These are phyloP conservation scores for Coriolopsis trogii DNA, from an alignment of 1,284 basidiomycete genomes.

Conservation along the genomic window DNA sequence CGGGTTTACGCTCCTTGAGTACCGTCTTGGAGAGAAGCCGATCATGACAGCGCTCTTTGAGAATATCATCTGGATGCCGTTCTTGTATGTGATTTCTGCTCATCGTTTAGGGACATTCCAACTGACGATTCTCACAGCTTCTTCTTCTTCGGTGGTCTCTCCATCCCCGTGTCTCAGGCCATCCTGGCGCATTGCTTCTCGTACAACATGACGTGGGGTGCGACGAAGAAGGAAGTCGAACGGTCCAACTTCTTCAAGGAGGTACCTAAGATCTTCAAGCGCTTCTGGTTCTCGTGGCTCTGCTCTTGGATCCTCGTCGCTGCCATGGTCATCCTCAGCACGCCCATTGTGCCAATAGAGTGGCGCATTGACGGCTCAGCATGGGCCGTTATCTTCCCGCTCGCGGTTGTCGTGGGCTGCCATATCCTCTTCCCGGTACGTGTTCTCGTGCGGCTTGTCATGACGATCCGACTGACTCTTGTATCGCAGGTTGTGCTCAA, in stretches of 20 bases:
- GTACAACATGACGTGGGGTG: slow-evolving; percentile 59
- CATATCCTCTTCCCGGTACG: slow-evolving; percentile 47
- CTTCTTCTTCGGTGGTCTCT: slow-evolving; percentile 59
- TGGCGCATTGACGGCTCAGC: slow-evolving; percentile 47
- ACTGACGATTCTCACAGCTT: slow-evolving; percentile 37
- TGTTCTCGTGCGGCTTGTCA: background rate
- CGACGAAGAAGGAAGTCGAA: slow-evolving; percentile 52
- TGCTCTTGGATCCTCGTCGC: slow-evolving; percentile 44
- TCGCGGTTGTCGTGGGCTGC: slow-evolving; percentile 41
- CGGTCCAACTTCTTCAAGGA: slow-evolving; percentile 64
- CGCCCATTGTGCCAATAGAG: slow-evolving; percentile 43
- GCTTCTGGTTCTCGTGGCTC: slow-evolving; percentile 50
- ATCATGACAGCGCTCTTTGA: slow-evolving; percentile 38
- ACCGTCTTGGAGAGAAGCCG: slow-evolving; percentile 46
- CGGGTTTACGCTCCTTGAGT: slow-evolving; percentile 50
- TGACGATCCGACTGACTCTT: background rate
- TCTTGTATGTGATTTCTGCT: slow-evolving; percentile 39
- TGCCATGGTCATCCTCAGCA: slow-evolving; percentile 42
- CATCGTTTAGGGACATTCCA: slow-evolving; percentile 6
- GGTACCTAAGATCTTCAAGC: slow-evolving; percentile 54
- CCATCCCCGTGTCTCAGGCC: slow-evolving; percentile 49
- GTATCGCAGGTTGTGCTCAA: slow-evolving; percentile 45
- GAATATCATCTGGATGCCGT: slow-evolving; percentile 53
- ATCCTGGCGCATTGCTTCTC: slow-evolving; percentile 56
- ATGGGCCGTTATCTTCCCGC: slow-evolving; percentile 49